A percentile compares a stretch with the other conserved stretches of the same genome.
Conservation (phyloP, 345 rosid species). For the Lepidium sativum region DNA sequence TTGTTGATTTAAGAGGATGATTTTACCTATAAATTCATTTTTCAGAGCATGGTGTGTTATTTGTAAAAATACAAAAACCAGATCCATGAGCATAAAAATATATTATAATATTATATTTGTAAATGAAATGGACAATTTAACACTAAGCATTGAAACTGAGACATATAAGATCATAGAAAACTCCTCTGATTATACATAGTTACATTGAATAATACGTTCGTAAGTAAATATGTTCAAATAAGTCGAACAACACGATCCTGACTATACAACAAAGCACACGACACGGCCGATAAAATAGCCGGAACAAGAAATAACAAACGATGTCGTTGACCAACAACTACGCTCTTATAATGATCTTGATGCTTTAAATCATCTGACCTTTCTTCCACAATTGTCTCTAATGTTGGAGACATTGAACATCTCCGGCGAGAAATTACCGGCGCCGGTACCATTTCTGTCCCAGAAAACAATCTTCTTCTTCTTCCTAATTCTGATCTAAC, state of each 20-base stretch:
- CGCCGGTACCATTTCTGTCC: constrained; percentile 33
- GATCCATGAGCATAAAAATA: background rate
- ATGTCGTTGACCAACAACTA: constrained; percentile 15
- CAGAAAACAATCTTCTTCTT: background rate
- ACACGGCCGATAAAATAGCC: constrained; percentile 24
- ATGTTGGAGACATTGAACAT: constrained; percentile 28
- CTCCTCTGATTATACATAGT: constrained; percentile 10
- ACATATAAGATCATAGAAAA: background rate
- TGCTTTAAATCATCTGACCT: constrained; percentile 18
- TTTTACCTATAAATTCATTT: background rate
- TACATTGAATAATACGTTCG: background rate
- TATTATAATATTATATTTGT: background rate
- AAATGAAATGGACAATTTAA: background rate
- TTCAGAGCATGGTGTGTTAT: background rate
- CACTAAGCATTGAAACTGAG: background rate
- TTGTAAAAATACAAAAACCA: background rate
- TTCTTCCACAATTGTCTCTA: constrained; percentile 50
- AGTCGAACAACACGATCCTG: constrained; percentile 22
- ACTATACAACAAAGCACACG: constrained; percentile 30
- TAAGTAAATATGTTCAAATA: constrained; percentile 4
- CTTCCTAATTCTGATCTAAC: constrained; percentile 24
- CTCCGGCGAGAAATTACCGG: constrained; percentile 24
- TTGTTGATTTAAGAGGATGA: background rate
- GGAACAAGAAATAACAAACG: constrained; percentile 35
- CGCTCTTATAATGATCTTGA: background rate